Evolutionary conservation across 1,139 yeast species (phyloP), one percentile per base, ranked within the genome.

Genomic region (Protomyces lactucae-debilis): DNA sequence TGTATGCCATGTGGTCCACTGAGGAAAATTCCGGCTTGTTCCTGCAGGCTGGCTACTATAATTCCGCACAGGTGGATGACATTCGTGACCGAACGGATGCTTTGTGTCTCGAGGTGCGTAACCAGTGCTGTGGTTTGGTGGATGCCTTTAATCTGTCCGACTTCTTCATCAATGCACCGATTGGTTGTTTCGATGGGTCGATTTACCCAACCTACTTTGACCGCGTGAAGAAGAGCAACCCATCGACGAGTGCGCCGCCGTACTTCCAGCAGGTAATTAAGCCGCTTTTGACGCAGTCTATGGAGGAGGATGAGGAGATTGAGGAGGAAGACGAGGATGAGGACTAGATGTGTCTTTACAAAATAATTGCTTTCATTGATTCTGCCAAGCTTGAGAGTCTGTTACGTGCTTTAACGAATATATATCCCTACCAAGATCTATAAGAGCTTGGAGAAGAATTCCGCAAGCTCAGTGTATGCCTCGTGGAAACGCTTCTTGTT

Each of bases 91-190:
- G 72, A 16, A 78, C 77, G 52, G 75, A 76, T 68, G 71, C 70
- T 46, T 75, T 76, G 70, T 75, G 78, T 65, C 70, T 69, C 63
- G 69, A 68, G 66, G 75, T 78, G 14, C 74, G 97, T 75, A 85
- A 85, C 56, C 86, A 87, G 72, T 87, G 86, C 65, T 84, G 90
- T 73, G 88, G 89, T 21, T 80, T 88, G 71, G 88, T 96, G n/a
- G 98, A 92, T 76, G 83, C 96, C 4, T 92, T 92, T 82, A 86
- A 87, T 77, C 82, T 87, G 73, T 84, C 92, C 45, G 97, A 92
- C 76, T 88, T 83, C 78, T 83, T 87, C 77, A 82, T 92, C 74
- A 89, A 91, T 77, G 84, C 97, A 1, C 86, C 96, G 40, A 82
- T 92, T 68, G 98, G 97, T 68, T 82, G 80, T 71, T 87, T 83